Percentiles rank a stretch among this genome's conserved stretches.
Conservation (phyloP, 1,284 basidiomycete genomes). For the Apiotrichum veenhuisii region DNA sequence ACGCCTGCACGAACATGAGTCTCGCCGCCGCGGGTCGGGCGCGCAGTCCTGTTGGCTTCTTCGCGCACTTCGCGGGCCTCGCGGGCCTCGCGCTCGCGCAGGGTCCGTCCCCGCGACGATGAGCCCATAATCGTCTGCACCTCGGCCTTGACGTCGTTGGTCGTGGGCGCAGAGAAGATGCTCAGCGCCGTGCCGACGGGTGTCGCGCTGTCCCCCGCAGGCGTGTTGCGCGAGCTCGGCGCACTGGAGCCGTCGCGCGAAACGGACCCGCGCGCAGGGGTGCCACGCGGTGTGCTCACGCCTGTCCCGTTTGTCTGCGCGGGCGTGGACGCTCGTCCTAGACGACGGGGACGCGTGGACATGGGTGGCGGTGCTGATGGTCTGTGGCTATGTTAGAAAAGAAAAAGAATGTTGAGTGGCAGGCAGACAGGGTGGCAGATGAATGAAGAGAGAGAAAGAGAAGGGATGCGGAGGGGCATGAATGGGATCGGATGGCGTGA, state of each 20-base stretch:
- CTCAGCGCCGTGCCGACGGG: slow-evolving; percentile 21
- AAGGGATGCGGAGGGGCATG: background rate
- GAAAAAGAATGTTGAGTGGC: background rate
- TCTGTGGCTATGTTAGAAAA: background rate
- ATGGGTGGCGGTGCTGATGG: slow-evolving; percentile 7
- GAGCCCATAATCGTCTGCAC: slow-evolving; percentile 20
- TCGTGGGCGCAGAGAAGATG: slow-evolving; percentile 30
- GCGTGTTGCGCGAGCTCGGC: slow-evolving; percentile 16
- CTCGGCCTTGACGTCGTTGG: slow-evolving; percentile 20
- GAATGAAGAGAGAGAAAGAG: background rate
- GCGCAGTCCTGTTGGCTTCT: slow-evolving; percentile 11
- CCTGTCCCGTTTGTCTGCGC: slow-evolving; percentile 1
- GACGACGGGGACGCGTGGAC: slow-evolving; percentile 11
- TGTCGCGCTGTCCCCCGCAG: background rate
- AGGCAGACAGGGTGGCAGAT: background rate
- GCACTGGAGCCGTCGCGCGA: slow-evolving; percentile 17
- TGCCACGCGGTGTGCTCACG: slow-evolving; percentile 1
- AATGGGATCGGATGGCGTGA: background rate
- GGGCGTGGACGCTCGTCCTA: slow-evolving; percentile 10
- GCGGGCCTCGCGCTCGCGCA: slow-evolving; percentile 11
- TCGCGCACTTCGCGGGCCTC: no score
- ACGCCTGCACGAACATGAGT: slow-evolving; percentile 36
- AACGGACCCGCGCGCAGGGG: slow-evolving; percentile 1
- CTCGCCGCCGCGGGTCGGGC: slow-evolving; percentile 22
- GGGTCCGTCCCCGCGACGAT: slow-evolving; percentile 1